Evolutionary conservation across 73 alveolate species (phyloP), one percentile per base, ranked within the genome.

Genomic region (Halteria grandinella): DNA sequence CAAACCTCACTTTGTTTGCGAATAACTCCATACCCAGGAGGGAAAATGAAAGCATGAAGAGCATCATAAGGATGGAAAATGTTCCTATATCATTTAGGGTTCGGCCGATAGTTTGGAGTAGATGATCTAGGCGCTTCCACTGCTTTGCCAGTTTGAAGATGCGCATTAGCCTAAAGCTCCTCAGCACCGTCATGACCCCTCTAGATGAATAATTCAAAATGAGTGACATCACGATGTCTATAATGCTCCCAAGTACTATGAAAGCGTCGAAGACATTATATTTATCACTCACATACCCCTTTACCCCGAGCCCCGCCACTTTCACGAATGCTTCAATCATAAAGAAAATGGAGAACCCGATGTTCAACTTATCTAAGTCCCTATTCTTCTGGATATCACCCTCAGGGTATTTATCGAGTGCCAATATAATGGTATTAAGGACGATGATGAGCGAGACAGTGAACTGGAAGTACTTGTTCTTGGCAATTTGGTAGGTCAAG

Each of bases 161-260:
- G 37, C 93, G 18, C 39, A 85, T 45, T n/a, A 85, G 62, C 66
- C 93, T 63, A 36, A 85, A 45, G 11, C 86, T 75, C 57, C 93
- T 77, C 31, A 85, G 69, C 7, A 86, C 93, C 6, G 86, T 59
- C 0, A 85, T 78, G 0, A 89, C 90, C 20, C 89, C 60, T 32
- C 51, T 44, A 23, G 90, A 44, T 14, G 20, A 43, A 10, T 34
- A 3, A 1, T 48, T 20, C 14, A 48, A 18, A 1, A 27, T 1
- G n/a, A 90, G 80, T 0, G 72, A 76, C 21, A 88, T 28, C 15
- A 86, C 69, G 87, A 95, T 64, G 54, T 95, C 99, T 14, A 89
- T 28, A 37, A 92, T 82, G 11, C 95, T 72, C 34, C 89, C 41
- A 8, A 90, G 69, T 3, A 94, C 97, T 3, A 96, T 91, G 47